Evolutionary conservation across 2,329 filamentous ascomycete species (phyloP), one percentile per base, ranked within the genome.

Genomic region (Annulohypoxylon truncatum): DNA sequence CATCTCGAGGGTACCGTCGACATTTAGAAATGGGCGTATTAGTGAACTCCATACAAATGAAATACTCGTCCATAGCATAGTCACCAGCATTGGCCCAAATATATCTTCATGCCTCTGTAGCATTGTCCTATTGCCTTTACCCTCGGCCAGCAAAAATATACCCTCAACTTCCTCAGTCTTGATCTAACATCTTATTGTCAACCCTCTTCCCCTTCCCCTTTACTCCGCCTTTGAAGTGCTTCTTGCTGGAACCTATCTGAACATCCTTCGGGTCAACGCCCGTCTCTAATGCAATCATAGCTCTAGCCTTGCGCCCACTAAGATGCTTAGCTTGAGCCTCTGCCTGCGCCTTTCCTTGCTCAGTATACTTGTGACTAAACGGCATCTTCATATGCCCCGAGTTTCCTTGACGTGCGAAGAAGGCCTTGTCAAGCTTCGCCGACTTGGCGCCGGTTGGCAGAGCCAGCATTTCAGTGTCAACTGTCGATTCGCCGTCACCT

Each of bases 301-400:
- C 85, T 75, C 89, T 89, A 53, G 93, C 87, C 79, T 99, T 99
- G 66, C 96, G 86, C 0, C 94, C 94, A 15, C 88, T 93, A 48
- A 97, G 80, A 68, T 91, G 83, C 81, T 93, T 96, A 13, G 84
- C 83, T 65, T 81, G 79, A 6, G 78, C 81, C 44, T 77, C 79
- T 4, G 78, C 81, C 47, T 77, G 76, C 15, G 73, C 77, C 61
- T 82, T 82, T 3, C 93, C 94, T 76, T 97, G 93, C 79, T 96
- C 87, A 2, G 89, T 90, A 80, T 97, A 96, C 81, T 96, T 92
- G 81, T 96, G 88, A 79, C 90, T 95, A 82, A 98, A 98, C 0
- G 96, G 94, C 83, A 89, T 89, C 60, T 82, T 89, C 35, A 96
- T 70, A 74, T 92, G 91, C 1, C 89, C 92, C 0, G 85, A 86